These are phyloP conservation scores for Podospora comata DNA, from an alignment of 495 filamentous ascomycete species.

Conservation along the genomic window DNA sequence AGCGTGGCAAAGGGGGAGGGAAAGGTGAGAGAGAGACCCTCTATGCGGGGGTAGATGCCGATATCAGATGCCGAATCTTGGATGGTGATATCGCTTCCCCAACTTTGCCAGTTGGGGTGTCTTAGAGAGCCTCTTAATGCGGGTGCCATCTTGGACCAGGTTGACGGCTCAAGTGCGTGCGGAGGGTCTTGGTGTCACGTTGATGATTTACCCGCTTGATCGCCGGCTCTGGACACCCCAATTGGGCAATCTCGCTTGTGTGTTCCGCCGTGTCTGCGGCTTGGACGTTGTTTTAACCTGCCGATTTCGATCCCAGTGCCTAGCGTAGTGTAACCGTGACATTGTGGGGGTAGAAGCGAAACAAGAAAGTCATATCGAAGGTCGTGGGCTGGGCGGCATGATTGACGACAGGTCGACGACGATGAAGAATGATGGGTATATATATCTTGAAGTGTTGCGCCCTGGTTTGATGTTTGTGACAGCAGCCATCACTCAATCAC, in stretches of 20 bases:
- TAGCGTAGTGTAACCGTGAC: constrained; percentile 4
- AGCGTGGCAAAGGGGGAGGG: neutral
- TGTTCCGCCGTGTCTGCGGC: neutral
- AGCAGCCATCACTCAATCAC: neutral
- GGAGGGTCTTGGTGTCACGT: neutral
- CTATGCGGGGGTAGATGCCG: neutral
- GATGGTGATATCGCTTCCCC: constrained; percentile 4
- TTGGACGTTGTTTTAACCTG: constrained; percentile 9
- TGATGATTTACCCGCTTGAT: constrained; percentile 2
- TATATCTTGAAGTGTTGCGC: neutral
- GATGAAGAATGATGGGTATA: neutral
- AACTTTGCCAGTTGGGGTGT: constrained; percentile 1
- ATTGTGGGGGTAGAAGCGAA: constrained; percentile 2
- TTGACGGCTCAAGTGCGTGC: neutral
- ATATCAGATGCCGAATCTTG: constrained; percentile 1
- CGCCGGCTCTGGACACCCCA: constrained; percentile 2
- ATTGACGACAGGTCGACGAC: neutral
- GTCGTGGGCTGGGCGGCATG: neutral
- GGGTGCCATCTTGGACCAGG: neutral
- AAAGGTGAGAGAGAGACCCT: neutral
- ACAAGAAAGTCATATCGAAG: too few species aligned
- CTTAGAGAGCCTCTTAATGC: neutral
- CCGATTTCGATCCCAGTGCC: constrained; percentile 14
- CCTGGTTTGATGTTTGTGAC: neutral
- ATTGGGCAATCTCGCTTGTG: constrained; percentile 5